A percentile compares a stretch with the other conserved stretches of the same genome.
phyloP scores from a whole-genome alignment of 2,329 filamentous ascomycete species.

The Penicillium sclerotiorum region DNA sequence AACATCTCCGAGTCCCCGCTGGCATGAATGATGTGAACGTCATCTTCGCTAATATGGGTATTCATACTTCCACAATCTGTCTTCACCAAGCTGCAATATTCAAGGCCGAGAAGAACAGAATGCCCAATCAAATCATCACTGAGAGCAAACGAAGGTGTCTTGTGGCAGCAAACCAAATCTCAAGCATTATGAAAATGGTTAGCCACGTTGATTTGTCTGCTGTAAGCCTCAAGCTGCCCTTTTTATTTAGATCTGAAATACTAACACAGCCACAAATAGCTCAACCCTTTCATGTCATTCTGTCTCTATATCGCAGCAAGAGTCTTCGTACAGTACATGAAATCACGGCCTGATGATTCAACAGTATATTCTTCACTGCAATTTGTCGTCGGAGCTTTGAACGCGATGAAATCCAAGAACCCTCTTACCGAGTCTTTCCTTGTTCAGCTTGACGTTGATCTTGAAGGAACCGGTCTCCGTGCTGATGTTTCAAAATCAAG shows the following conservation, averaged over 20 bases:
- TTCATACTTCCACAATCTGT: conserved; percentile 94
- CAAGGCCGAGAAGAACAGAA: conserved; percentile 86
- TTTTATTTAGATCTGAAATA: no score
- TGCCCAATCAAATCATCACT: conserved; percentile 74
- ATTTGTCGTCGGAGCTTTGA: conserved; percentile 88
- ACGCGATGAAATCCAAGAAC: conserved; percentile 82
- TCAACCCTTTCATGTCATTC: conserved; percentile 95
- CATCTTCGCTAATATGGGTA: conserved; percentile 94
- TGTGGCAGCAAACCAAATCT: conserved; percentile 89
- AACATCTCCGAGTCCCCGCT: conserved; percentile 74
- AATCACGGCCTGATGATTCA: conserved; percentile 82
- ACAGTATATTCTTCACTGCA: conserved; percentile 78
- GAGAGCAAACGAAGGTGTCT: conserved; percentile 94
- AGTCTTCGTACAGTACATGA: conserved; percentile 96
- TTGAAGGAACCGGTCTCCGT: conserved; percentile 61
- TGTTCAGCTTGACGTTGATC: conserved; percentile 87
- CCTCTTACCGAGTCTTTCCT: conserved; percentile 93
- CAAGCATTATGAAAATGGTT: conserved; percentile 92
- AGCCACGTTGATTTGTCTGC: conserved; percentile 82
- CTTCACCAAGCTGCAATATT: conserved; percentile 98
- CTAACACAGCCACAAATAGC: conserved; percentile 65
- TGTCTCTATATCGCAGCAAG: conserved; percentile 94
- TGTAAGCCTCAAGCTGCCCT: conserved; percentile 56
- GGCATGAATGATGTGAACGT: conserved; percentile 80
- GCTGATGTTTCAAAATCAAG: conserved; percentile 18